phyloP scores from a whole-genome alignment of 2,329 filamentous ascomycete species.

The Penicillium sp. region DNA sequence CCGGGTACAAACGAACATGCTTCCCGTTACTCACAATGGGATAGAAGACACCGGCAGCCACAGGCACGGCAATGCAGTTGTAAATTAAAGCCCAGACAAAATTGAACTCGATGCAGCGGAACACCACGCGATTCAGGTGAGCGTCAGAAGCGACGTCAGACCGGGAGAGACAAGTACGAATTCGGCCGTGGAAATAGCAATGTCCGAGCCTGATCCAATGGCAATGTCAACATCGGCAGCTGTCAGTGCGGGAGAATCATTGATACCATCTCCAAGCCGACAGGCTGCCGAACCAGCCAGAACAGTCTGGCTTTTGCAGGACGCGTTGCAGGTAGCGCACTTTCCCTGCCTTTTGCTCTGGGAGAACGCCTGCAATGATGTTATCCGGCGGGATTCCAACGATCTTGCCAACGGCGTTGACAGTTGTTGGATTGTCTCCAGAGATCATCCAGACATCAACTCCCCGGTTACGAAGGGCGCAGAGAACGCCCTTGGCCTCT shows the following conservation, averaged over 20 bases:
- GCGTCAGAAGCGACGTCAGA: constrained; percentile 65
- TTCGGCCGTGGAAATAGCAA: constrained; percentile 15
- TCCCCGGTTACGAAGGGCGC: neutral
- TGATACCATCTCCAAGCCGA: constrained; percentile 84
- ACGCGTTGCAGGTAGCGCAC: constrained; percentile 15
- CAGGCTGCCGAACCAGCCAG: neutral
- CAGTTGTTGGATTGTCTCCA: constrained; percentile 13
- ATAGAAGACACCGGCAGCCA: constrained; percentile 81
- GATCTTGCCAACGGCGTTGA: constrained; percentile 9
- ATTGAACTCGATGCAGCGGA: constrained; percentile 79
- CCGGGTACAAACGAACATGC: constrained; percentile 25
- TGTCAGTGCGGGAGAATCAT: constrained; percentile 79
- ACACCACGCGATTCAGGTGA: constrained; percentile 73
- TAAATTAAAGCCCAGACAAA: constrained; percentile 86
- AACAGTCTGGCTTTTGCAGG: constrained; percentile 5
- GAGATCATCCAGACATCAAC: constrained; percentile 17
- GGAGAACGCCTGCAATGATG: constrained; percentile 12
- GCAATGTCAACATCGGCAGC: constrained; percentile 77
- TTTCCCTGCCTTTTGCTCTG: constrained; percentile 16
- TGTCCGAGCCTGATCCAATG: constrained; percentile 18
- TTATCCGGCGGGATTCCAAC: constrained; percentile 13
- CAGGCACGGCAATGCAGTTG: constrained; percentile 75
- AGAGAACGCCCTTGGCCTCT: too few species aligned
- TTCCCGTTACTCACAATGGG: constrained; percentile 49
- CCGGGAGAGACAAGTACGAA: constrained; percentile 4